Evolutionary conservation across 1,284 basidiomycete genomes (phyloP).

Genomic region (Mycosarcoma mackinlayi): DNA sequence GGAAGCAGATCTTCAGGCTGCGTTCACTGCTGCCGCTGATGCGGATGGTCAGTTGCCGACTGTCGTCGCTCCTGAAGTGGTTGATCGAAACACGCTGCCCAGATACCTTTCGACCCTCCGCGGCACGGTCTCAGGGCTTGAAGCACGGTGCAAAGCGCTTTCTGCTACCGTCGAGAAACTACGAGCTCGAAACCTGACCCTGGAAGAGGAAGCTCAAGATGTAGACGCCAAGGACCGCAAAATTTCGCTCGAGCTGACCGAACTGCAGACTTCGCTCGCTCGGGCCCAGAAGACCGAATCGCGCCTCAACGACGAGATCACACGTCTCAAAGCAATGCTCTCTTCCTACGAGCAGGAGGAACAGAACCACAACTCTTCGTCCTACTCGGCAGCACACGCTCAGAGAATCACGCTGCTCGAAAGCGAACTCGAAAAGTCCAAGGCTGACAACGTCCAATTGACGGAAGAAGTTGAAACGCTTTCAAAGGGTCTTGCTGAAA

Average conservation of each 20-base stretch:
- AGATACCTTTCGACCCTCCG: constrained; percentile 48
- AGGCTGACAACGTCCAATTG: constrained; percentile 15
- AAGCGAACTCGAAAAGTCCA: constrained; percentile 33
- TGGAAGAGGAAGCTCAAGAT: constrained; percentile 50
- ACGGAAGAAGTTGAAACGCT: constrained; percentile 15
- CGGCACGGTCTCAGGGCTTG: constrained; percentile 49
- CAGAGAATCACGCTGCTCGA: constrained; percentile 62
- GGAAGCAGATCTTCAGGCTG: constrained; percentile 22
- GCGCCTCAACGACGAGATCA: constrained; percentile 42
- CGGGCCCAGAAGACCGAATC: constrained; percentile 17
- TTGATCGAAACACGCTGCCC: constrained; percentile 45
- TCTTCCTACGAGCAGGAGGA: constrained; percentile 56
- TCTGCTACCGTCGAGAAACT: constrained; percentile 33
- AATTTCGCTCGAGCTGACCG: constrained; percentile 54
- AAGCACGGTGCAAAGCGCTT: constrained; percentile 41
- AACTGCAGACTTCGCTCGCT: constrained; percentile 49
- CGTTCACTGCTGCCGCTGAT: constrained; percentile 47
- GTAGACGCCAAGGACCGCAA: constrained; percentile 49
- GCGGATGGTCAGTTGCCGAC: constrained; percentile 13
- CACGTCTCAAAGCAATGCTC: constrained; percentile 48
- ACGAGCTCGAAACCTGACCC: constrained; percentile 28
- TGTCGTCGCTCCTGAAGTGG: constrained; percentile 10
- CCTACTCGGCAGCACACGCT: constrained; percentile 59
- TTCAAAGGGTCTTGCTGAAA: constrained; percentile 5
- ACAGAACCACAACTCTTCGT: constrained; percentile 39